phyloP scores from a whole-genome alignment of 2,329 filamentous ascomycete species.

The Penicillium sp. region DNA sequence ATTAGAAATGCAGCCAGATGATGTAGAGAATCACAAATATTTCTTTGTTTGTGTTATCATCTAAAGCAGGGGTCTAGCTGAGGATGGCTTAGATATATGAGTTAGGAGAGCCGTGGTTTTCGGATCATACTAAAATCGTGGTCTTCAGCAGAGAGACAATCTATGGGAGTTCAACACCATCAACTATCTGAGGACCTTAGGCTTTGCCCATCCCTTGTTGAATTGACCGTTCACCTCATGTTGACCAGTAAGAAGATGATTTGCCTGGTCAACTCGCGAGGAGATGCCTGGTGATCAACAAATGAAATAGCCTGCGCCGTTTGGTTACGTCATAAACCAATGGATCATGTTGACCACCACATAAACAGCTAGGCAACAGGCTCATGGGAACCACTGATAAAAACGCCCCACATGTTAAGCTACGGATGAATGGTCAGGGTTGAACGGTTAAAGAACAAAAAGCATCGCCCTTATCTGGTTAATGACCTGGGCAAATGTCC shows the following conservation, averaged over 20 bases:
- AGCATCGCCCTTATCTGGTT: too few relatives aligned
- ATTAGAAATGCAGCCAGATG: conserved; percentile 3
- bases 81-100: conserved; percentile 4
- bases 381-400: too few relatives aligned
- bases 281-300: conserved; percentile 1
- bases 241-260: conserved; percentile 8
- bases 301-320: conserved; percentile 10
- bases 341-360: too few relatives aligned
- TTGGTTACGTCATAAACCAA: too few relatives aligned
- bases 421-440: too few relatives aligned
- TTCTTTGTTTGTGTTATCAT: conserved; percentile 5
- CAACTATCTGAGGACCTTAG: conserved; percentile 6
- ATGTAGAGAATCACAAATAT: conserved; percentile 12
- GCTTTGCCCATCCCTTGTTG: conserved; percentile 5
- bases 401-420: too few relatives aligned
- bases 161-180: not conserved
- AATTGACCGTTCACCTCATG: conserved; percentile 7
- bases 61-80: conserved; percentile 2
- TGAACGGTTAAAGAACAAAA: too few relatives aligned
- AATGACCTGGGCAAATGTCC: too few relatives aligned
- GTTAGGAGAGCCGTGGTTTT: conserved; percentile 9
- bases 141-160: conserved; percentile 4
- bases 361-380: too few relatives aligned
- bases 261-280: conserved; percentile 2
- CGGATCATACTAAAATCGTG: conserved; percentile 7